Percentiles rank a stretch among this genome's conserved stretches.
Evolutionary conservation across 768 basidiomycete genomes (phyloP).

Genomic region (Amanita rubescens): DNA sequence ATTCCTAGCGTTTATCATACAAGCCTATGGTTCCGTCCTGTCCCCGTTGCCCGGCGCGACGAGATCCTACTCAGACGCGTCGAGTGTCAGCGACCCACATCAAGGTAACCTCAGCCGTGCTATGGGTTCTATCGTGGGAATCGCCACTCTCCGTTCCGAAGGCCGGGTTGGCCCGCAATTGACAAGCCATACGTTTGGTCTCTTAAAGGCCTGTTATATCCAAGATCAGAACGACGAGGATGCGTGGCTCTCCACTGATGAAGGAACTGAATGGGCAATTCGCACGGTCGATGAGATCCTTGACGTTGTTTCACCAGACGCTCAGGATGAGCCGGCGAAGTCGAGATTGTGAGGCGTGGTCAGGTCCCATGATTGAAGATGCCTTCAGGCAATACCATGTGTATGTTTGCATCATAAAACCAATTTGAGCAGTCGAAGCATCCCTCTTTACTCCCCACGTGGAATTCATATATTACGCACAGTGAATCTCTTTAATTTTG

Average conservation of each 20-base stretch:
- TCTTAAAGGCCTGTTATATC: conserved; percentile 72
- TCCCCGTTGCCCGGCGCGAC: conserved; percentile 60
- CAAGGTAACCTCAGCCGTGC: conserved; percentile 84
- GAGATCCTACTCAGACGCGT: conserved; percentile 34
- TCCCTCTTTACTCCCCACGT: conserved; percentile 29
- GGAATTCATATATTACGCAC: conserved; percentile 17
- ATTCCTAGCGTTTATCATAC: conserved; percentile 72
- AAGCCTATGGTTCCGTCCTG: conserved; percentile 74
- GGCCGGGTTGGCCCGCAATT: conserved; percentile 82
- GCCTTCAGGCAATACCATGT: conserved; percentile 24
- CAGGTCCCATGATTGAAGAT: conserved; percentile 31
- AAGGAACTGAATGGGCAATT: conserved; percentile 86
- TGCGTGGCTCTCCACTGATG: conserved; percentile 74
- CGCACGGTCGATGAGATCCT: conserved; percentile 75
- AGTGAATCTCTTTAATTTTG: not conserved
- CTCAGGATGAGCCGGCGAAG: conserved; percentile 36
- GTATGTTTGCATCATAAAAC: conserved; percentile 31
- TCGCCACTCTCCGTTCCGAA: conserved; percentile 80
- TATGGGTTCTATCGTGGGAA: conserved; percentile 77
- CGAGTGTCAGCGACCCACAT: conserved; percentile 40
- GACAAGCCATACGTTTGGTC: conserved; percentile 81
- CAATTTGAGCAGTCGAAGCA: conserved; percentile 15
- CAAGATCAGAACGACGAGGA: conserved; percentile 62
- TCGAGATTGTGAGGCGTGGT: conserved; percentile 49
- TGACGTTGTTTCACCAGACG: conserved; percentile 56